Conservation (phyloP, 2,329 filamentous ascomycete species). For the Rhytidhysteron rufulum region DNA sequence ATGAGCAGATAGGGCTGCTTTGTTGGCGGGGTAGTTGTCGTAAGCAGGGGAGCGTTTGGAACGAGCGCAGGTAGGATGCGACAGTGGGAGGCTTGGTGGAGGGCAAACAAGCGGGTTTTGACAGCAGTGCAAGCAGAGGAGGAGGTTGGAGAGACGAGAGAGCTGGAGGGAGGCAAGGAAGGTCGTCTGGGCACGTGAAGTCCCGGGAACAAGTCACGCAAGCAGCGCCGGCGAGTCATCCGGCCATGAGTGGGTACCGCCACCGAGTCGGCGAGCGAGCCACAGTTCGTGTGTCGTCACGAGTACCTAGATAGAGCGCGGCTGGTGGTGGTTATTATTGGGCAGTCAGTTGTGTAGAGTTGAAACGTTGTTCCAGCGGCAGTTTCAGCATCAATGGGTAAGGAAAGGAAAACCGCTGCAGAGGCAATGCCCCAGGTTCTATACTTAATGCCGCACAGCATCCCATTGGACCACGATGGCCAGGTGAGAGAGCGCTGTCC, state of each 20-base stretch:
- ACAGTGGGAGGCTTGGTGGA: constrained; percentile 1
- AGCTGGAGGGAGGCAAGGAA: not conserved
- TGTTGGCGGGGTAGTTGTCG: constrained; percentile 20
- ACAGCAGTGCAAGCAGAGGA: not conserved
- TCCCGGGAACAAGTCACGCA: constrained; percentile 2
- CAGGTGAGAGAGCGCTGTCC: too few relatives aligned
- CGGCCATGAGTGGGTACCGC: not conserved
- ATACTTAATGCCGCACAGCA: too few relatives aligned
- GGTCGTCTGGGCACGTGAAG: not conserved
- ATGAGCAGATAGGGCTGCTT: constrained; percentile 8
- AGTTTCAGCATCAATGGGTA: too few relatives aligned
- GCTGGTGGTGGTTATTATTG: too few relatives aligned
- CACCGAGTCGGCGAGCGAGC: not conserved
- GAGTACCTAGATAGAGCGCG: too few relatives aligned
- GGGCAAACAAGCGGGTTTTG: not conserved
- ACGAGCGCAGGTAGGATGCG: constrained; percentile 1
- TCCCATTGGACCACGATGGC: too few relatives aligned
- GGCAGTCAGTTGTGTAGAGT: too few relatives aligned
- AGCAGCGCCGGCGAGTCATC: constrained; percentile 1
- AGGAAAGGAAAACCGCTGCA: too few relatives aligned
- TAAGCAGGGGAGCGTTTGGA: not conserved
- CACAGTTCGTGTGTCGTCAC: too few relatives aligned
- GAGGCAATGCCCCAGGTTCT: too few relatives aligned
- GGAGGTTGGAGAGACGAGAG: not conserved
- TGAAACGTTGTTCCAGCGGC: too few relatives aligned